Base-by-base conservation (phyloP, 2,329 filamentous ascomycete species). In the Scortechinia acanthostroma region DNA sequence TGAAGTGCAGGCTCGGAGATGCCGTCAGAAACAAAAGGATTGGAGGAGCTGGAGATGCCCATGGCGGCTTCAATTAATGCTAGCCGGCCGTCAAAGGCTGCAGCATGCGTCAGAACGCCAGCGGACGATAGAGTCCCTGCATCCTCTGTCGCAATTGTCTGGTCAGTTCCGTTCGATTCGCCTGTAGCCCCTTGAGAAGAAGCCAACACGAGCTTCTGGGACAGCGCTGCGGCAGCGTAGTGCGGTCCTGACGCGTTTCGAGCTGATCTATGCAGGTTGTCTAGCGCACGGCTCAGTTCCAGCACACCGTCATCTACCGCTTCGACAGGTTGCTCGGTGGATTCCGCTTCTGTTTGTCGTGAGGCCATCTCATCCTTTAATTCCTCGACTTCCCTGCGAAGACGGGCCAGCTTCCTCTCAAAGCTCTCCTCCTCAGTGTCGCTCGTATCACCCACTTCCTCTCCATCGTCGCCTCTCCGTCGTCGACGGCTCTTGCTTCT, bases 351-450 rank as follows among this genome's bases (percentile, higher is more conserved):
- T 6, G 35, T 17, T 30, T 30, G 25, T 28, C 59, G 55, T 22
- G 55, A 57, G 22, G 60, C 59, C 53, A 71, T 54, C 54, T 70
- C 64, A 42, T 70, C 72, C 56, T 82, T 83, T 43, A 85, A 72
- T 55, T 88, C 88, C 54, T 88, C 84, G 5, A 94, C 79, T 62
- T 97, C 91, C 47, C 88, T 77, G 59, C 82, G 85, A 53, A 98
- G 65, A 48, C 93, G 78, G 22, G 90, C 86, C 51, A 98, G 79
- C 64, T 85, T 91, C 51, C 80, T 74, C 51, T 88, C 82, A 40
- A 95, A 66, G 42, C 75, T 83, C 64, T 95, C 89, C 4, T 83
- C 83, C 47, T 88, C 76, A 20, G 80, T 82, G 47, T 90, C 87
- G 53, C 86, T 91, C 15, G 88, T 67, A 51, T 91, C 86, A 2